phyloP scores from a whole-genome alignment of 108 stramenopile species.

The Parmales sp. region DNA sequence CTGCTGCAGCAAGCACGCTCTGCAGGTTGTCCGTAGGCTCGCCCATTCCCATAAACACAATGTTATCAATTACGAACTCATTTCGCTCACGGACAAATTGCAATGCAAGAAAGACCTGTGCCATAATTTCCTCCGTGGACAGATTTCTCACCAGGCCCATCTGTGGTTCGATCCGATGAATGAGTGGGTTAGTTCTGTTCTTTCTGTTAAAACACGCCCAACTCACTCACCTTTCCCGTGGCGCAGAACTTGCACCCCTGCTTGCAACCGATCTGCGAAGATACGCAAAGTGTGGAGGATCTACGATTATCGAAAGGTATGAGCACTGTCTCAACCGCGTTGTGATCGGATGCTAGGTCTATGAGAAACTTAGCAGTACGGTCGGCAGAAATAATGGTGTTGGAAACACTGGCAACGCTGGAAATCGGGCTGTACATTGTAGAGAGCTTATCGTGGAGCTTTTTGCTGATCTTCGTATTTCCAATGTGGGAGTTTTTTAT shows the following conservation, averaged over 20 bases:
- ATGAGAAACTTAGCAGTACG: no score
- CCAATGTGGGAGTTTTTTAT: no score
- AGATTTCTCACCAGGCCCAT: constrained; percentile 68
- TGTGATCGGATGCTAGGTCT: no score
- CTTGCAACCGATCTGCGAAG: constrained; percentile 74
- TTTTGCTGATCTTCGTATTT: no score
- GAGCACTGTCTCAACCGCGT: no score
- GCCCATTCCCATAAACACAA: constrained; percentile 90
- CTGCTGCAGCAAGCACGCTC: constrained; percentile 46
- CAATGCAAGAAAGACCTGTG: constrained; percentile 65
- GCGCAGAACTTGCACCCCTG: constrained; percentile 82
- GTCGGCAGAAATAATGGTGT: no score
- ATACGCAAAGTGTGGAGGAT: constrained; percentile 28
- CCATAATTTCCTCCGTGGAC: constrained; percentile 58
- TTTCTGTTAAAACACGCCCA: no score
- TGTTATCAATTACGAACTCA: constrained; percentile 40
- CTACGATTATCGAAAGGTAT: no score
- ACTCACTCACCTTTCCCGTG: constrained; percentile 37
- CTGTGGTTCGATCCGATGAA: constrained; percentile 31
- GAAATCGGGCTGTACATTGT: no score
- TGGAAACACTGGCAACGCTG: no score
- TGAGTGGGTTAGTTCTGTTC: background rate
- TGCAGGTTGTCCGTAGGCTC: constrained; percentile 66
- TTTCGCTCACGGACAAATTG: constrained; percentile 23
- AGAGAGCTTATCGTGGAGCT: no score